Conservation (phyloP, 371 early-diverging fungal genomes). For the Apophysomyces sp. region DNA sequence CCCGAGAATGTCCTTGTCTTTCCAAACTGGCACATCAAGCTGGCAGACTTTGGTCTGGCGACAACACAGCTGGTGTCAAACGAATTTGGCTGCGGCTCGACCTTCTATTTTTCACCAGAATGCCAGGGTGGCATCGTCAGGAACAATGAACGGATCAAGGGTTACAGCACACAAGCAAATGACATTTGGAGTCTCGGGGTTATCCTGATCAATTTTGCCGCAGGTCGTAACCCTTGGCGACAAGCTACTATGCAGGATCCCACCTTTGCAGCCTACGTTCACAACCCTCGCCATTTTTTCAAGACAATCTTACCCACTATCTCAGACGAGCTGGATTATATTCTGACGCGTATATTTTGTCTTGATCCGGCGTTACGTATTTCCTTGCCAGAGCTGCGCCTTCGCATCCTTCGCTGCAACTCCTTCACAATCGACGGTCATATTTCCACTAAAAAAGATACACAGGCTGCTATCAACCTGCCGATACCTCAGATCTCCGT, state of each 20-base stretch:
- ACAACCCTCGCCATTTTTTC: slow-evolving; percentile 61
- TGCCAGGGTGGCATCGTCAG: slow-evolving; percentile 64
- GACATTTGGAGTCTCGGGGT: slow-evolving; percentile 87
- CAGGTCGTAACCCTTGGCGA: slow-evolving; percentile 83
- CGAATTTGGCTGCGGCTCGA: slow-evolving; percentile 83
- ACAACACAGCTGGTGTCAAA: slow-evolving; percentile 64
- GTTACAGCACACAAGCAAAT: slow-evolving; percentile 71
- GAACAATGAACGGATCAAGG: slow-evolving; percentile 37
- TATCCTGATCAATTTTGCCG: slow-evolving; percentile 76
- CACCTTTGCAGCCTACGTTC: slow-evolving; percentile 67
- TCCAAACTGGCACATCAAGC: slow-evolving; percentile 46
- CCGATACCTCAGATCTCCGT: not conserved
- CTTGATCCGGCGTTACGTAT: slow-evolving; percentile 72
- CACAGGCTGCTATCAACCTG: not conserved
- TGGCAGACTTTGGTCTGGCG: slow-evolving; percentile 82
- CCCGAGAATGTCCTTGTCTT: slow-evolving; percentile 89
- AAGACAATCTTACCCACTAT: slow-evolving; percentile 63
- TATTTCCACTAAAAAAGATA: not conserved
- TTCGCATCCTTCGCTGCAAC: slow-evolving; percentile 54
- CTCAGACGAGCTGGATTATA: slow-evolving; percentile 67
- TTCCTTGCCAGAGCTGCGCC: slow-evolving; percentile 60
- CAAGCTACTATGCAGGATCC: slow-evolving; percentile 69
- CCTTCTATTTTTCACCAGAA: slow-evolving; percentile 94
- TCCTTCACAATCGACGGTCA: slow-evolving; percentile 41
- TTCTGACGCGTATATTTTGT: slow-evolving; percentile 72